Evolutionary conservation across 2,329 filamentous ascomycete species (phyloP), one percentile per base, ranked within the genome.

Genomic region (Orbilia quercus): DNA sequence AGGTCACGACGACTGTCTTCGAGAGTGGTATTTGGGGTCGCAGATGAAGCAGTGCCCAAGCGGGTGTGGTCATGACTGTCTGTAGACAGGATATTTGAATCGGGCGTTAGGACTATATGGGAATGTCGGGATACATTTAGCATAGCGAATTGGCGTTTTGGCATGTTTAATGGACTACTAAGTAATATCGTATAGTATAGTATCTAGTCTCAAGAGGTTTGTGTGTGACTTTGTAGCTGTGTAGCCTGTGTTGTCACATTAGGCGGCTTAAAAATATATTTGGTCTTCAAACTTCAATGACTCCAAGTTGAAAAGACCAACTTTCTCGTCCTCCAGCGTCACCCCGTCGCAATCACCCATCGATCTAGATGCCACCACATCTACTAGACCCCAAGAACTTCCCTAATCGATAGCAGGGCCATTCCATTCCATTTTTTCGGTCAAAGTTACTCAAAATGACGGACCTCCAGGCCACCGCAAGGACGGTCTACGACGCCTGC

Each of bases 21-120:
- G 76, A 31, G 75, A 69, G 23, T 77, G 76, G 76, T 77, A 76
- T 36, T 63, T 77, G 28, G 75, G 53, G 11, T 60, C 75, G n/a
- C 66, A 65, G 50, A 75, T 76, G 72, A 74, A 71, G 31, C 74
- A 72, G 9, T 77, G 76, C 45, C 74, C 76, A 12, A 75, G 75
- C 14, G 76, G 76, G 16, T 77, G 76, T 54, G 75, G 75, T 34
- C 76, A 77, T 50, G 75, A 76, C 20, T 77, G 76, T 47, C 23
- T 51, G 18, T 67, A 47, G 34, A 22, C 20, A 18, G 1, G 20
- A 9, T 18, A 14, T 7, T 57, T 20, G 23, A 16, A n/a, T 7
- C 25, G 4, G 34, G 20, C 18, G 1, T 12, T 23, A n/a, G 11
- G 23, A 7, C 12, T 31, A 16, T 55, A 11, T 2, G 2, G 4